Evolutionary conservation across 805 yeast species (phyloP).

Genomic region (Wickerhamiella allomyrinae): DNA sequence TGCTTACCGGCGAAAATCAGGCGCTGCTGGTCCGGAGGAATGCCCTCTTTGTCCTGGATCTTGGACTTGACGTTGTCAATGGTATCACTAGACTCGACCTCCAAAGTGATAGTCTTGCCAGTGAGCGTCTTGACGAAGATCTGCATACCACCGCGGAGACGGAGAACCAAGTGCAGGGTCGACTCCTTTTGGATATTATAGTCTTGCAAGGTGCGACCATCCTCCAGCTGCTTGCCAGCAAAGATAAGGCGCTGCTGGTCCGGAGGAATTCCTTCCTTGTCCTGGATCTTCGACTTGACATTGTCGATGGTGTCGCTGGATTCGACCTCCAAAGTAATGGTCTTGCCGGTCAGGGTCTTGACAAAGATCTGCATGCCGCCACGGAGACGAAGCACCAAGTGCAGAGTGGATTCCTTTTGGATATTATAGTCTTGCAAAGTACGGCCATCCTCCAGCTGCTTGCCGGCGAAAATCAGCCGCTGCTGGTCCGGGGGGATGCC

Average conservation of each 20-base stretch:
- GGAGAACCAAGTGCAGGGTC: constrained; percentile 85
- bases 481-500: constrained; percentile 99
- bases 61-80: constrained; percentile 90
- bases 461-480: constrained; percentile 99
- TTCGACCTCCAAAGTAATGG: constrained; percentile 93
- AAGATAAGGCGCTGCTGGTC: constrained; percentile 99
- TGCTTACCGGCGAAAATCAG: constrained; percentile 93
- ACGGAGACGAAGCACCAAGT: constrained; percentile 89
- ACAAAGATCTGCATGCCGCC: constrained; percentile 69
- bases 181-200: constrained; percentile 99
- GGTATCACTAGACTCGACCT: constrained; percentile 89
- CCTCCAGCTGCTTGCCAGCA: constrained; percentile 99
- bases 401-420: constrained; percentile 98
- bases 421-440: constrained; percentile 98
- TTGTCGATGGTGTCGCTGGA: constrained; percentile 97
- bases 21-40: constrained; percentile 95
- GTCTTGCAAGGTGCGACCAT: constrained; percentile 96
- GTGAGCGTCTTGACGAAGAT: constrained; percentile 82
- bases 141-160: constrained; percentile 98
- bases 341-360: constrained; percentile 70
- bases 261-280: constrained; percentile 99
- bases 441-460: constrained; percentile 99
- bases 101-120: constrained; percentile 79
- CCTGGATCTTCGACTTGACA: constrained; percentile 96
- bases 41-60: constrained; percentile 94